Conservation (phyloP, 2,329 filamentous ascomycete genomes). For the Fragosphaeria purpurea region DNA sequence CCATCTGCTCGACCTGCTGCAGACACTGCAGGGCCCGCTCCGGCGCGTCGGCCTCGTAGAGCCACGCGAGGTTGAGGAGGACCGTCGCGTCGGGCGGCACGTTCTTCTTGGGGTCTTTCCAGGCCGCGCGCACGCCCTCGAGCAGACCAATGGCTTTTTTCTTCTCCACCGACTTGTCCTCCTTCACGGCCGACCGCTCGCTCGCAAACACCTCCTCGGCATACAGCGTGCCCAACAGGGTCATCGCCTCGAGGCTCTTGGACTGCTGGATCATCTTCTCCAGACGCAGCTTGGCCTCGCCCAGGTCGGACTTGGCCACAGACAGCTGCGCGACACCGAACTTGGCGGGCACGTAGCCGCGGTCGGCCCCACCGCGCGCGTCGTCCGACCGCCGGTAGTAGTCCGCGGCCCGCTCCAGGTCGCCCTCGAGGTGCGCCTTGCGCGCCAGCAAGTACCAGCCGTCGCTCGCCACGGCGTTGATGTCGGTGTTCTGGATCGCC, state of each 20-base stretch:
- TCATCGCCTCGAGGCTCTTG: slow-evolving; percentile 80
- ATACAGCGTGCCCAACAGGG: slow-evolving; percentile 79
- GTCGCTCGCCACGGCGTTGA: slow-evolving; percentile 93
- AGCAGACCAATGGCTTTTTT: slow-evolving; percentile 81
- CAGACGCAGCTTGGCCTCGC: slow-evolving; percentile 83
- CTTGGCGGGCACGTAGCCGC: slow-evolving; percentile 85
- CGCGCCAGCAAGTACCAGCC: slow-evolving; percentile 92
- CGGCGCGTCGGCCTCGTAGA: slow-evolving; percentile 78
- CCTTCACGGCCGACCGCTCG: slow-evolving; percentile 58
- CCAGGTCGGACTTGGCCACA: slow-evolving; percentile 71
- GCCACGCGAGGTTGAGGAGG: slow-evolving; percentile 77
- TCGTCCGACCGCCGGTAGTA: slow-evolving; percentile 88
- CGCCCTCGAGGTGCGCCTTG: slow-evolving; percentile 77
- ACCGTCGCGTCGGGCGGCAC: slow-evolving; percentile 74
- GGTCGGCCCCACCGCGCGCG: slow-evolving; percentile 81
- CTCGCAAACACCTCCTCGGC: slow-evolving; percentile 87
- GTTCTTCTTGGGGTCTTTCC: slow-evolving; percentile 89
- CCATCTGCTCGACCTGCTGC: slow-evolving; percentile 83
- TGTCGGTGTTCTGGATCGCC: slow-evolving; percentile 90
- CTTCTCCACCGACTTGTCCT: slow-evolving; percentile 76
- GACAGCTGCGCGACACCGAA: slow-evolving; percentile 88
- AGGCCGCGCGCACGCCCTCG: slow-evolving; percentile 73
- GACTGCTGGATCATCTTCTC: slow-evolving; percentile 90
- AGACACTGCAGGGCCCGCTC: slow-evolving; percentile 90
- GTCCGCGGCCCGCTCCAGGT: slow-evolving; percentile 65